Conservation (phyloP, 495 filamentous ascomycete species). For the Penicillium pulvis region DNA sequence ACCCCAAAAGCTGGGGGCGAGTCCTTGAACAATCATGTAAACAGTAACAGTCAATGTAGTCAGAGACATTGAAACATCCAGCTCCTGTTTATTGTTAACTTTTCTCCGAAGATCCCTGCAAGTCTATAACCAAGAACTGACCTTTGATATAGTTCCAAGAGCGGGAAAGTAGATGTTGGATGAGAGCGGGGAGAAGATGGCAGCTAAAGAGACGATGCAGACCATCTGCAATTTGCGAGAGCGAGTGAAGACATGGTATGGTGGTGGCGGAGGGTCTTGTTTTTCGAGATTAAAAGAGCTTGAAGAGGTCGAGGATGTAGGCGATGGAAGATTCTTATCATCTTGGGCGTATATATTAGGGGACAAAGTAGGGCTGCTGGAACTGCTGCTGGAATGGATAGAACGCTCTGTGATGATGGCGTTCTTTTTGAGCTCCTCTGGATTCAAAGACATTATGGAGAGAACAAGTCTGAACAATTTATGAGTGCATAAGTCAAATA, state of each 20-base stretch:
- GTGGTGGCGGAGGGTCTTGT: conserved; percentile 17
- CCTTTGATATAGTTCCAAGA: conserved; percentile 43
- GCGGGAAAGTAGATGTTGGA: conserved; percentile 83
- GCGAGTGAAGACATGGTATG: conserved; percentile 60
- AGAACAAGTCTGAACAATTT: conserved; percentile 6
- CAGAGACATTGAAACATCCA: conserved; percentile 35
- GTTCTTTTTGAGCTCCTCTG: conserved; percentile 15
- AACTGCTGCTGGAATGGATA: conserved; percentile 17
- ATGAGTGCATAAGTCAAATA: conserved; percentile 5
- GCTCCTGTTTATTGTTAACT: conserved; percentile 18
- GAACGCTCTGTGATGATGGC: conserved; percentile 17
- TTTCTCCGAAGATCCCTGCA: not conserved
- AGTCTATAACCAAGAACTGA: conserved; percentile 11
- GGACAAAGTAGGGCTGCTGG: conserved; percentile 5
- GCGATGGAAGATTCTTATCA: conserved; percentile 18
- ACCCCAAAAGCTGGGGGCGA: conserved; percentile 48
- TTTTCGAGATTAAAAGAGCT: conserved; percentile 28
- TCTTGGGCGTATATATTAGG: conserved; percentile 19
- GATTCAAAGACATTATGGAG: conserved; percentile 16
- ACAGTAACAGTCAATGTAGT: conserved; percentile 42
- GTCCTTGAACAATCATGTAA: conserved; percentile 51
- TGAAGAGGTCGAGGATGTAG: conserved; percentile 17
- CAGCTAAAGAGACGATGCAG: conserved; percentile 58
- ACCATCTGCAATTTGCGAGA: conserved; percentile 61
- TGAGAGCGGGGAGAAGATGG: conserved; percentile 63